phyloP scores from a whole-genome alignment of 345 rosid genomes.

The Aquilaria malaccensis region DNA sequence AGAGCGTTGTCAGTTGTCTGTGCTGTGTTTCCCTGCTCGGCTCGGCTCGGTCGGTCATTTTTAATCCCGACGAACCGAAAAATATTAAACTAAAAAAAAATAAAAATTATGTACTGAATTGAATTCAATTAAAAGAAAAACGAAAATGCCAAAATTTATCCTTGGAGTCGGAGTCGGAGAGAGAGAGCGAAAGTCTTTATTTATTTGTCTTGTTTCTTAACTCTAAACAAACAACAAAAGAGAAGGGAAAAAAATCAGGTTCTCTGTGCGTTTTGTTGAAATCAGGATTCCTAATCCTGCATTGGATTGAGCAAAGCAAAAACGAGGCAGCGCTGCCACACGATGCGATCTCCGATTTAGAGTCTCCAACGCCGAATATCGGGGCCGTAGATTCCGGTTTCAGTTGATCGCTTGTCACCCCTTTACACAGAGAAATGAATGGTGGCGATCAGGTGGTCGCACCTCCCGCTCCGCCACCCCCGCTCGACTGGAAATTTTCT shows the following conservation, averaged over 20 bases:
- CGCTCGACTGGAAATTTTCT: slow-evolving; percentile 93
- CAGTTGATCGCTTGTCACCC: background rate
- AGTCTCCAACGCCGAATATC: slow-evolving; percentile 8
- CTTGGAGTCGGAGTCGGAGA: no score
- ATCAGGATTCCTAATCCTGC: slow-evolving; percentile 1
- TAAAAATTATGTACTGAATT: no score
- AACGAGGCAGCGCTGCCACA: background rate
- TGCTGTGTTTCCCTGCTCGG: no score
- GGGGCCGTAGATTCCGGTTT: slow-evolving; percentile 4
- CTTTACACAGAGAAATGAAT: slow-evolving; percentile 32
- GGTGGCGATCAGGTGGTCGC: slow-evolving; percentile 45
- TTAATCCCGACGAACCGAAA: no score
- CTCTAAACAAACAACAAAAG: background rate
- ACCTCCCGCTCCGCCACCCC: slow-evolving; percentile 36
- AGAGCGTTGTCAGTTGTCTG: no score
- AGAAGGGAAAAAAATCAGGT: background rate
- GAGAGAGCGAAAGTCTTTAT: no score
- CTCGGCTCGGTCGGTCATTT: no score
- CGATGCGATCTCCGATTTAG: slow-evolving; percentile 19
- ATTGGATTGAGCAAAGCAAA: background rate
- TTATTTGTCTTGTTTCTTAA: no score
- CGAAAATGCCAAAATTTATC: no score
- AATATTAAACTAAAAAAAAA: no score
- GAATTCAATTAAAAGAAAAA: no score
- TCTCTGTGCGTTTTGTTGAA: slow-evolving; percentile 7